Conservation (phyloP, 345 rosid species). For the Stellera chamaejasme region DNA sequence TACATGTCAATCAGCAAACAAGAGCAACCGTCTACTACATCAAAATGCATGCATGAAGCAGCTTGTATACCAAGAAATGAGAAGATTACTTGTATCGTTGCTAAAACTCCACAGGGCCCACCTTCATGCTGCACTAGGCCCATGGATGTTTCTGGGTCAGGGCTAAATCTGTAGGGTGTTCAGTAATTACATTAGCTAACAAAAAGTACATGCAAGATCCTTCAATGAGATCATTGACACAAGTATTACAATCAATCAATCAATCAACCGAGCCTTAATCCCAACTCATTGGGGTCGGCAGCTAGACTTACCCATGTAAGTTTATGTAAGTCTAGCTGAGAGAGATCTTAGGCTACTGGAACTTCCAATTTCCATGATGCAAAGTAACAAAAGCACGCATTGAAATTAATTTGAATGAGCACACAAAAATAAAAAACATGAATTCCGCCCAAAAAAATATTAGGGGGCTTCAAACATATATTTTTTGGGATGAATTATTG, state of each 20-base stretch:
- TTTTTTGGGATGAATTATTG: too few species aligned
- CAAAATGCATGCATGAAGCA: conserved; percentile 4
- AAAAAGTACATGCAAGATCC: conserved; percentile 11
- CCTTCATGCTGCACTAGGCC: conserved; percentile 99
- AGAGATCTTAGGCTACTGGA: too few species aligned
- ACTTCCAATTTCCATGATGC: neutral
- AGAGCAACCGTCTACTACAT: neutral
- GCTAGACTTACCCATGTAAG: too few species aligned
- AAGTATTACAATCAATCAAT: conserved; percentile 1
- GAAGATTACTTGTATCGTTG: conserved; percentile 79
- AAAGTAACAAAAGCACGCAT: neutral
- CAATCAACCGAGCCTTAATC: too few species aligned
- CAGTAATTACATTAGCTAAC: conserved; percentile 21
- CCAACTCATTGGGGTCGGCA: too few species aligned
- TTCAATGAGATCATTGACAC: neutral
- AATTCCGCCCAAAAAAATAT: too few species aligned
- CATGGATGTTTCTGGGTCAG: conserved; percentile 93
- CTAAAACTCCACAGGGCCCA: conserved; percentile 99
- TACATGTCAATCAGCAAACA: too few species aligned
- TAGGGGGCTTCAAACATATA: too few species aligned
- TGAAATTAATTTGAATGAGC: too few species aligned
- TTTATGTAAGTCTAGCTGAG: too few species aligned
- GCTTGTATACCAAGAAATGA: conserved; percentile 16
- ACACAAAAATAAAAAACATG: too few species aligned
- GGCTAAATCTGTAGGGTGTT: conserved; percentile 69